Evolutionary conservation across 345 rosid genomes (phyloP), one percentile per base, ranked within the genome.

Genomic region (Eucalyptus globulus): DNA sequence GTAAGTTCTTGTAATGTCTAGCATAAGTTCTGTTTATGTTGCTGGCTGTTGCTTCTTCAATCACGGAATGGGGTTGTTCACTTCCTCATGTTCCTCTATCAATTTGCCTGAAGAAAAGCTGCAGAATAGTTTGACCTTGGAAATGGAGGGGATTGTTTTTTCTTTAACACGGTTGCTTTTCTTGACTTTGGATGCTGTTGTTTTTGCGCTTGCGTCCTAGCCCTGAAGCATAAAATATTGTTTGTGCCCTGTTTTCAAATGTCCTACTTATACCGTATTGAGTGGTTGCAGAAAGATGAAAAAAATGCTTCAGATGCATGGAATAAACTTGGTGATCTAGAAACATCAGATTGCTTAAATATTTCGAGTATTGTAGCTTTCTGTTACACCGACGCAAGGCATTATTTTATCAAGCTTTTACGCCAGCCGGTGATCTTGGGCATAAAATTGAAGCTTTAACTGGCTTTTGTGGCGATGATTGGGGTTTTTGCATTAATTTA

Each of bases 401-500:
- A 76, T 76, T 40, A 76, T 76, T 76, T 76, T 76, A 21, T 76
- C 47, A 40, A 76, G 85, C 85, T 76, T 76, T 40, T 21, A 37
- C 27, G 47, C 44, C 24, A 44, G 44, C 85, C 29, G 85, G 85
- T 76, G 85, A 76, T 76, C 47, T 76, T 40, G 85, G 44, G 85
- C 47, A 40, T 21, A 26, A 11, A 21, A 76, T 76, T 76, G 85
- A 76, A 76, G 85, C 27, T 40, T 76, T 13, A 21, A 76, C 85
- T 40, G 24, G 85, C 27, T 76, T 76, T 76, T 40, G 29, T 11
- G 85, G 14, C 81, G 90, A 88, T 88, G 93, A 65, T 89, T 81
- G 86, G 87, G 90, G 47, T 40, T 91, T 72, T 85, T 88, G 87
- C 87, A 88, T 88, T 91, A 93, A 93, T 92, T 93, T 89, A 89